phyloP scores from a whole-genome alignment of 2,329 filamentous ascomycete species.

The Cladosporium cucumerinum region DNA sequence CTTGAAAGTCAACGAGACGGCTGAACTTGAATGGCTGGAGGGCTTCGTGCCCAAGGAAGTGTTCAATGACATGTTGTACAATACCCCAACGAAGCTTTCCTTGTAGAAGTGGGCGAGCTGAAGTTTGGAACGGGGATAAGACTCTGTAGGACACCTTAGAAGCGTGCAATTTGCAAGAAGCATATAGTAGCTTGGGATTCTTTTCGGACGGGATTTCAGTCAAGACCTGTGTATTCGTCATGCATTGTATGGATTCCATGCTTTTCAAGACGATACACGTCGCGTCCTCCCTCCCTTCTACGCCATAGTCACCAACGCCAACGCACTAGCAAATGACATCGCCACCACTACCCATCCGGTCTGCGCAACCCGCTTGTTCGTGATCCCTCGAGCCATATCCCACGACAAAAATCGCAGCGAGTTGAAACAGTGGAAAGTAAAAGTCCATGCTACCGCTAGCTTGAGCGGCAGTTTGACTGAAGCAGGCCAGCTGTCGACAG shows the following conservation, averaged over 20 bases:
- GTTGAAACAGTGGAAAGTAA: slow-evolving; percentile 2
- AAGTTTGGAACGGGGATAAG: background rate
- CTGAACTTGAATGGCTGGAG: background rate
- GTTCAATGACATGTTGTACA: background rate
- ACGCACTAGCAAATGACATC: background rate
- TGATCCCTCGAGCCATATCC: background rate
- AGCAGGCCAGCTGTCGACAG: background rate
- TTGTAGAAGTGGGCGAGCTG: background rate
- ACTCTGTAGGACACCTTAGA: background rate
- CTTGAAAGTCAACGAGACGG: background rate
- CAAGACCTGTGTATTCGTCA: background rate
- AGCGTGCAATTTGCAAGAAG: background rate
- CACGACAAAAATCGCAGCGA: background rate
- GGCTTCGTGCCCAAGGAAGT: background rate
- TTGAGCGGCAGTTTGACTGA: slow-evolving; percentile 4
- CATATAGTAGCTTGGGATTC: background rate
- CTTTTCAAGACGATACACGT: background rate
- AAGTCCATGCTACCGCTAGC: background rate
- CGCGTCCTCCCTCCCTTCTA: background rate
- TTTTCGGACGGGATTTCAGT: background rate
- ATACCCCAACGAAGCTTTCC: background rate
- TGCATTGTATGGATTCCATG: background rate
- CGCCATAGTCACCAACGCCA: background rate
- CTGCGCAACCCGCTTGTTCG: background rate
- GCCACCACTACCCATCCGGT: slow-evolving; percentile 1